Evolutionary conservation across 129 eudicot species (phyloP).

Genomic region (Helianthus tuberosus): DNA sequence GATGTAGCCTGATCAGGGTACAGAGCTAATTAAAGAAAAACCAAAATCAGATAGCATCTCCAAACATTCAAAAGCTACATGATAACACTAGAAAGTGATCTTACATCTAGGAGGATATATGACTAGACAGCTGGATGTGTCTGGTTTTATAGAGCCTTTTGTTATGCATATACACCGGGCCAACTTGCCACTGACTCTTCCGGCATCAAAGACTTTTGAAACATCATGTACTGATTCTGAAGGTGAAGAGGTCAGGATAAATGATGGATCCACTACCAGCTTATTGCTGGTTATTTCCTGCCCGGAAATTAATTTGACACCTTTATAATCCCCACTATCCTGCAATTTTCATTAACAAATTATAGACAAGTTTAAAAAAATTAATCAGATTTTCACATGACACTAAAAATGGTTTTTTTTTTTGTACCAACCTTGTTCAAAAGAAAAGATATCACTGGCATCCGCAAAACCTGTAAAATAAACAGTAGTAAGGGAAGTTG

Average conservation of each 20-base stretch:
- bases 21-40: constrained; percentile 54
- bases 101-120: constrained; percentile 91
- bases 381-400: background rate
- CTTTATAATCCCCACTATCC: constrained; percentile 62
- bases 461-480: constrained; percentile 74
- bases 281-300: constrained; percentile 82
- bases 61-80: background rate
- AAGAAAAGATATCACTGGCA: constrained; percentile 70
- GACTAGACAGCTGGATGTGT: constrained; percentile 68
- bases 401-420: background rate
- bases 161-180: constrained; percentile 90
- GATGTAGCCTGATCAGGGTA: constrained; percentile 77
- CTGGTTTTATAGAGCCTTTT: constrained; percentile 55
- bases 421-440: constrained; percentile 57
- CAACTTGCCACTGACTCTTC: constrained; percentile 50
- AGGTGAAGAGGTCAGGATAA: constrained; percentile 42
- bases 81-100: constrained; percentile 23
- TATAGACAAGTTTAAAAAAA: background rate
- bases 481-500: background rate
- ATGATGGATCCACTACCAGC: constrained; percentile 70
- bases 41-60: constrained; percentile 24
- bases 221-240: constrained; percentile 34
- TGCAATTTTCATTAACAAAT: constrained; percentile 32
- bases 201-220: constrained; percentile 26
- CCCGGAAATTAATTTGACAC: constrained; percentile 83